A percentile compares a stretch with the other conserved stretches of the same genome.
Conservation (phyloP, 352 stramenopile genomes). For the Globisporangium orthogonon region DNA sequence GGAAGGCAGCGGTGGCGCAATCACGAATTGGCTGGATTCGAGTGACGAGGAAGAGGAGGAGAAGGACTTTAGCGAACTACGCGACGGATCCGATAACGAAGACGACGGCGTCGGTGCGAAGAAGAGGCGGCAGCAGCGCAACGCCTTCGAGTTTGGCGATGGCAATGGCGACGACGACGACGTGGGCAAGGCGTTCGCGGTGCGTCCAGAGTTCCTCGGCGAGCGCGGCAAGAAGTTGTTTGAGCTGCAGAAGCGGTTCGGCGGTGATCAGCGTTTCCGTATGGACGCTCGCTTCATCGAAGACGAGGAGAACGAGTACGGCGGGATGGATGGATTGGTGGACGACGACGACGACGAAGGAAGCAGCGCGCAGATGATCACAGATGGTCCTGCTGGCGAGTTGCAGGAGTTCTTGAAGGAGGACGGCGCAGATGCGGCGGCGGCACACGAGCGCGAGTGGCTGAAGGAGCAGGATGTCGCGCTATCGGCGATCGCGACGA, state of each 20-base stretch:
- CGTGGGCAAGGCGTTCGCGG: conserved; percentile 36
- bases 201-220: conserved; percentile 69
- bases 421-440: conserved; percentile 26
- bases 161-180: conserved; percentile 25
- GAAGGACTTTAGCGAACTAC: conserved; percentile 4
- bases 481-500: conserved; percentile 41
- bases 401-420: conserved; percentile 51
- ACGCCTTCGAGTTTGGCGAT: conserved; percentile 13
- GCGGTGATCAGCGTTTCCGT: conserved; percentile 69
- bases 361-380: conserved; percentile 5
- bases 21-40: conserved; percentile 14
- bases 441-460: conserved; percentile 34
- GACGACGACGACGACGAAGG: conserved; percentile 21
- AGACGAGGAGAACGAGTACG: conserved; percentile 53
- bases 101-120: conserved; percentile 19
- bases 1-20: not conserved
- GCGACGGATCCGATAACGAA: conserved; percentile 50
- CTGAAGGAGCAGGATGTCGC: conserved; percentile 39
- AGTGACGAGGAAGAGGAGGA: conserved; percentile 16
- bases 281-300: conserved; percentile 75
- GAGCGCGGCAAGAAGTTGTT: conserved; percentile 68
- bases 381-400: conserved; percentile 13
- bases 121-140: conserved; percentile 2
- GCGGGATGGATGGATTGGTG: conserved; percentile 26
- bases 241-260: conserved; percentile 78